A percentile compares a stretch with the other conserved stretches of the same genome.
Conservation (phyloP, 371 early-diverging fungal species). For the Fennellomyces sp. region DNA sequence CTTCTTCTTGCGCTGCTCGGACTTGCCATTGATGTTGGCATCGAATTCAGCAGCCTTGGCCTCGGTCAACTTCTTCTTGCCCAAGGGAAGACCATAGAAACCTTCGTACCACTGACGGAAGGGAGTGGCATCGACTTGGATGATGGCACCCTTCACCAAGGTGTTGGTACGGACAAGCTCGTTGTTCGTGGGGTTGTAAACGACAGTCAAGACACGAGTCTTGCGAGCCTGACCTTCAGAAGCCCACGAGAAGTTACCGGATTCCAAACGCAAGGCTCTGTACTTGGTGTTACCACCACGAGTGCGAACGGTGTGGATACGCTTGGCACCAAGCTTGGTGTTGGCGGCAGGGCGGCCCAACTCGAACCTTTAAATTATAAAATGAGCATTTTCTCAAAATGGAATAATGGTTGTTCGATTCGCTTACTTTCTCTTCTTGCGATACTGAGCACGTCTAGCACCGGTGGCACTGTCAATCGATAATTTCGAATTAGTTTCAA, state of each 20-base stretch:
- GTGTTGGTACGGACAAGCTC: constrained; percentile 99
- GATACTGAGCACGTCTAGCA: constrained; percentile 97
- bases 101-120: constrained; percentile 99
- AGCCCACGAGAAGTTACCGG: constrained; percentile 98
- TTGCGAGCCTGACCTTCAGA: constrained; percentile 94
- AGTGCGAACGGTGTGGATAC: constrained; percentile 92
- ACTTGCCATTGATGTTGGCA: constrained; percentile 80
- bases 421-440: constrained; percentile 91
- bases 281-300: constrained; percentile 99
- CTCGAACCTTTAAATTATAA: constrained; percentile 77
- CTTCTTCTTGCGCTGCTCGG: constrained; percentile 91
- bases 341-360: constrained; percentile 96
- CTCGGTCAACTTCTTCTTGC: constrained; percentile 84
- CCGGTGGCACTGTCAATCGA: constrained; percentile 80
- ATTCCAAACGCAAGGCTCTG: constrained; percentile 97
- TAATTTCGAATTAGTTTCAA: background rate
- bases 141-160: constrained; percentile 98
- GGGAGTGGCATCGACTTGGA: constrained; percentile 98
- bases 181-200: constrained; percentile 99
- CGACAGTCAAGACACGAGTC: constrained; percentile 96
- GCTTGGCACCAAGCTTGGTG: constrained; percentile 96
- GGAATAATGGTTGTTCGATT: background rate
- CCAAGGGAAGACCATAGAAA: constrained; percentile 90
- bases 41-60: constrained; percentile 55
- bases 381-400: background rate